phyloP scores from a whole-genome alignment of 2,329 filamentous ascomycete genomes.

The Nothopassalora personata region DNA sequence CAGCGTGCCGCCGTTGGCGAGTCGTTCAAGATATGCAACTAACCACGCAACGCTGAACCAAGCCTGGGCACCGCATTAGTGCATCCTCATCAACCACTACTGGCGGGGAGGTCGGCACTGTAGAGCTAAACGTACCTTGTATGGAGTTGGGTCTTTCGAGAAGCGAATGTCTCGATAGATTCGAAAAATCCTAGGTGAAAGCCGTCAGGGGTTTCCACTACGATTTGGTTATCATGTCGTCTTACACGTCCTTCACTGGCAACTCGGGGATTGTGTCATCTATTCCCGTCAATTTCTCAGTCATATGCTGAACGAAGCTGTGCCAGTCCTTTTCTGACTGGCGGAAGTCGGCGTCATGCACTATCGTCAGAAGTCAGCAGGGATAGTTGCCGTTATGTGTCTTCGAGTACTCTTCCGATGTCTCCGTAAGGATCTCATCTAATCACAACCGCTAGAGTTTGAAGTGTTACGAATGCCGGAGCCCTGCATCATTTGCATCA shows the following conservation, averaged over 20 bases:
- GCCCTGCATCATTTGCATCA: neutral
- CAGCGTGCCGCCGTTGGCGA: slow-evolving; percentile 2
- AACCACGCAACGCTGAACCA: slow-evolving; percentile 79
- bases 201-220: neutral
- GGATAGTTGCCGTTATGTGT: neutral
- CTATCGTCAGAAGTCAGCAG: slow-evolving; percentile 41
- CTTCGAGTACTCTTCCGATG: no score
- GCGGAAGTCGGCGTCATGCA: slow-evolving; percentile 74
- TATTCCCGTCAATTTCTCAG: slow-evolving; percentile 61
- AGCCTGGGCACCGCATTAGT: slow-evolving; percentile 41
- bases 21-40: slow-evolving; percentile 17
- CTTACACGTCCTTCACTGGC: slow-evolving; percentile 72
- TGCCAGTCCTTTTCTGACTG: slow-evolving; percentile 75
- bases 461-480: neutral
- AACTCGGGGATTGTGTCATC: slow-evolving; percentile 83
- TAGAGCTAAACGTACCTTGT: slow-evolving; percentile 59
- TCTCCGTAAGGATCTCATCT: neutral
- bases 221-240: neutral
- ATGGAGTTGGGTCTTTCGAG: slow-evolving; percentile 76
- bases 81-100: slow-evolving; percentile 1
- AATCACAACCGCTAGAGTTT: neutral
- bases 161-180: slow-evolving; percentile 86
- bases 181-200: slow-evolving; percentile 58
- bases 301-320: slow-evolving; percentile 67
- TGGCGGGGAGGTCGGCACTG: neutral